These are phyloP conservation scores for Lagenaria siceraria DNA, from an alignment of 306 rosid species.

Conservation along the genomic window DNA sequence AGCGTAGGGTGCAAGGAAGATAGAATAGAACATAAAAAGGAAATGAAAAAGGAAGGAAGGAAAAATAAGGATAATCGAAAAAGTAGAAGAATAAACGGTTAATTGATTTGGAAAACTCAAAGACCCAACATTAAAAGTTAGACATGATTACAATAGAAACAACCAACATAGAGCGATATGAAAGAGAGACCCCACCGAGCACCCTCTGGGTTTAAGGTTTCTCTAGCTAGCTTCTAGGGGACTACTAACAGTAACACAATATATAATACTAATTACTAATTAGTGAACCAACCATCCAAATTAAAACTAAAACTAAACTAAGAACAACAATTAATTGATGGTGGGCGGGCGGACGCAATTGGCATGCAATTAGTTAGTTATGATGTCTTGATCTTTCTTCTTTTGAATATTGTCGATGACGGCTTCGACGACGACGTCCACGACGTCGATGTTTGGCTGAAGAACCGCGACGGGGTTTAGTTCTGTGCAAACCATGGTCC, in stretches of 20 bases:
- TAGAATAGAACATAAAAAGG: background rate
- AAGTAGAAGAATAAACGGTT: background rate
- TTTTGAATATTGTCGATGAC: background rate
- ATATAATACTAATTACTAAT: too few relatives aligned
- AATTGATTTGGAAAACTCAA: background rate
- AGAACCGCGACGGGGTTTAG: slow-evolving; percentile 19
- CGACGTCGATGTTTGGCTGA: slow-evolving; percentile 4
- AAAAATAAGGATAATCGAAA: background rate
- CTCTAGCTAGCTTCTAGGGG: too few relatives aligned
- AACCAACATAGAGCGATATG: background rate
- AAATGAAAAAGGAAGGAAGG: too few relatives aligned
- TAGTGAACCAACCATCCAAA: too few relatives aligned
- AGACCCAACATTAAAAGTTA: background rate
- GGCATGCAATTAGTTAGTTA: too few relatives aligned
- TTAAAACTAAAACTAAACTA: too few relatives aligned
- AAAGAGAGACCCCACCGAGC: background rate
- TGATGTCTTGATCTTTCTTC: slow-evolving; percentile 8
- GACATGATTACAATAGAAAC: background rate
- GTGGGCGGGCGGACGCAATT: too few relatives aligned
- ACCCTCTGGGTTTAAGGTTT: background rate
- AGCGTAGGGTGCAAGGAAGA: background rate
- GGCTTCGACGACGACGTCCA: background rate
- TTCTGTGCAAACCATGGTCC: slow-evolving; percentile 29
- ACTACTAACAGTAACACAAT: too few relatives aligned
- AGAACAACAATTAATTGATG: too few relatives aligned